Percentiles rank a stretch among this genome's conserved stretches.
These are phyloP conservation scores for Clavispora phyllophila DNA, from an alignment of 805 yeast species.

Conservation along the genomic window DNA sequence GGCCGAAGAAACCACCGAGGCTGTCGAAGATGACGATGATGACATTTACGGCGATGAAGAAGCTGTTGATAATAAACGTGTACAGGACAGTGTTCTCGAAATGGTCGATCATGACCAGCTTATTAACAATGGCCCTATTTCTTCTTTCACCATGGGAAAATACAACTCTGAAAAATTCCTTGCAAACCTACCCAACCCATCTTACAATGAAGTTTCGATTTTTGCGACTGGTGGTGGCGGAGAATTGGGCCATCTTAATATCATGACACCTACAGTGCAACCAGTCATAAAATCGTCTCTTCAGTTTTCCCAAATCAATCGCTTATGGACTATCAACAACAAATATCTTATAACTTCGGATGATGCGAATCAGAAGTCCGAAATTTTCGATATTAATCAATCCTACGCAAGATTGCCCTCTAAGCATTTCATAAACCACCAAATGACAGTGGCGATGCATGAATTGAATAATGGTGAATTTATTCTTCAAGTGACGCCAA, in stretches of 20 bases:
- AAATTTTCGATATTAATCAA: slow-evolving; percentile 58
- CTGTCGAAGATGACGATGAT: slow-evolving; percentile 42
- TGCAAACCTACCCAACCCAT: slow-evolving; percentile 67
- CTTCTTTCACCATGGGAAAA: slow-evolving; percentile 62
- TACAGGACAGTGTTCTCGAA: slow-evolving; percentile 16
- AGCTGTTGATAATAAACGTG: slow-evolving; percentile 12
- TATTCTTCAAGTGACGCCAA: slow-evolving; percentile 71
- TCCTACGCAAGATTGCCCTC: slow-evolving; percentile 58
- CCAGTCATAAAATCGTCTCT: slow-evolving; percentile 66
- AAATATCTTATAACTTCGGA: slow-evolving; percentile 70
- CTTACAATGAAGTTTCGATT: slow-evolving; percentile 58
- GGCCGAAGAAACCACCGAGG: slow-evolving; percentile 2
- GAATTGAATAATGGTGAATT: slow-evolving; percentile 51
- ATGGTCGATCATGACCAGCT: slow-evolving; percentile 51
- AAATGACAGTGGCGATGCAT: slow-evolving; percentile 62
- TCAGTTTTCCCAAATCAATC: slow-evolving; percentile 65
- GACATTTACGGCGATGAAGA: slow-evolving; percentile 28
- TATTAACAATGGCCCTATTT: slow-evolving; percentile 66
- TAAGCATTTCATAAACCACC: slow-evolving; percentile 58
- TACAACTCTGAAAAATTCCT: slow-evolving; percentile 48
- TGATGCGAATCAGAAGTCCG: slow-evolving; percentile 56
- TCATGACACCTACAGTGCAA: slow-evolving; percentile 62
- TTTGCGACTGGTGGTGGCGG: slow-evolving; percentile 68
- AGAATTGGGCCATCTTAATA: slow-evolving; percentile 48
- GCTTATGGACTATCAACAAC: slow-evolving; percentile 69